These are phyloP conservation scores for Capronia coronata DNA, from an alignment of 2,329 filamentous ascomycete species.

Conservation along the genomic window DNA sequence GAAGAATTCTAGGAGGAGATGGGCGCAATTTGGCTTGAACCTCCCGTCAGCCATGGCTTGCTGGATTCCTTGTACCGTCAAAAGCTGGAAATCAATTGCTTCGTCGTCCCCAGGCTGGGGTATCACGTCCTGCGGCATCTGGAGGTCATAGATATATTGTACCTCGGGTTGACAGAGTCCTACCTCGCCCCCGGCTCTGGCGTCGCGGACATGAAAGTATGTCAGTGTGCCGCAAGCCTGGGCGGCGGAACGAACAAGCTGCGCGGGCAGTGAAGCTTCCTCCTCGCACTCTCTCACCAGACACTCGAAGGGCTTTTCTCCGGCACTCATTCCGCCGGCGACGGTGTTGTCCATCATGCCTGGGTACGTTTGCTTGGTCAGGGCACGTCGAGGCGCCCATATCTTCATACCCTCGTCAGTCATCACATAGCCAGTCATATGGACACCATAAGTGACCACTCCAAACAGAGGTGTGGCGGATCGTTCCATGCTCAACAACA, in stretches of 20 bases:
- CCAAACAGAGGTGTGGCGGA: conserved; percentile 68
- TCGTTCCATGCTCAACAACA: conserved; percentile 72
- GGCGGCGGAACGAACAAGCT: conserved; percentile 58
- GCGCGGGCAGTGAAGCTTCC: conserved; percentile 73
- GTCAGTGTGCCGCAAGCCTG: conserved; percentile 64
- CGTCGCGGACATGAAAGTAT: conserved; percentile 76
- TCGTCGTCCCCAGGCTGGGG: conserved; percentile 80
- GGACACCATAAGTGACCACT: conserved; percentile 69
- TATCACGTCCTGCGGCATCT: conserved; percentile 60
- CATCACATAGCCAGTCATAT: conserved; percentile 68
- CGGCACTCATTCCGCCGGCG: conserved; percentile 74
- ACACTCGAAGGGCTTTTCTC: conserved; percentile 73
- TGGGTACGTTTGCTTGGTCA: conserved; percentile 76
- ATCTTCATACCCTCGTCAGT: conserved; percentile 58
- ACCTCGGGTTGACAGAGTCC: conserved; percentile 82
- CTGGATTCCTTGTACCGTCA: conserved; percentile 69
- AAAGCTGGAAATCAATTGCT: conserved; percentile 76
- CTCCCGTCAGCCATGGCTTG: conserved; percentile 61
- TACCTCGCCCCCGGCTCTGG: conserved; percentile 69
- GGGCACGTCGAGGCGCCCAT: conserved; percentile 75
- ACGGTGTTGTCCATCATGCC: conserved; percentile 95
- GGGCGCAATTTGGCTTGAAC: conserved; percentile 89
- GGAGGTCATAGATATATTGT: conserved; percentile 86
- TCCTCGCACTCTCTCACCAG: conserved; percentile 80
- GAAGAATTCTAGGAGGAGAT: conserved; percentile 84